Evolutionary conservation across 75 land plant genomes (phyloP).

Genomic region (Picea glauca): DNA sequence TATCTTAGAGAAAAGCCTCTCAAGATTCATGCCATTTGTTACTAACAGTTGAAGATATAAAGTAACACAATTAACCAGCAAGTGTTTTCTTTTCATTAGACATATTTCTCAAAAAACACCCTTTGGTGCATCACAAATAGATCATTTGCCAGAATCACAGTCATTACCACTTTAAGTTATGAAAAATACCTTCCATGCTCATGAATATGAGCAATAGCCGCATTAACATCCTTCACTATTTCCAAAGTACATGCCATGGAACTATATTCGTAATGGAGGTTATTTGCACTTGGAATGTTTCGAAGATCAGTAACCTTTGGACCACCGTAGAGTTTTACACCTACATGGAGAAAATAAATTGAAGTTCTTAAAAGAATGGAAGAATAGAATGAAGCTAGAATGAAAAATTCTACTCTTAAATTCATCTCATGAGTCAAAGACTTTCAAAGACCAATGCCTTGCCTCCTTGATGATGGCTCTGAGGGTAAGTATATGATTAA

Average conservation of each 20-base stretch:
- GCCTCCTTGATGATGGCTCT: too few species aligned
- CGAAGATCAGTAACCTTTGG: constrained; percentile 51
- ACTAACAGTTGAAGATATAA: background rate
- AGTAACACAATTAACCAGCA: background rate
- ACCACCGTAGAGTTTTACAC: constrained; percentile 85
- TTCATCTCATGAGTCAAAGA: too few species aligned
- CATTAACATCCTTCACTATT: constrained; percentile 81
- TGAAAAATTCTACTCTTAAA: too few species aligned
- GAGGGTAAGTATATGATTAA: too few species aligned
- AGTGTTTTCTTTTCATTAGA: background rate
- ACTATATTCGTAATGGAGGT: constrained; percentile 87
- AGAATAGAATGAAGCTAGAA: too few species aligned
- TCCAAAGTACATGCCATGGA: constrained; percentile 85
- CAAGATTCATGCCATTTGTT: background rate
- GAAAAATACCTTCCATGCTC: constrained; percentile 75
- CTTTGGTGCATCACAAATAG: background rate
- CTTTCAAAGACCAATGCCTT: too few species aligned
- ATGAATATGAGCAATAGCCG: constrained; percentile 89
- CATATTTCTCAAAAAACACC: background rate
- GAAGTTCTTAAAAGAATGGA: background rate
- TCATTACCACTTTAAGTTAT: background rate
- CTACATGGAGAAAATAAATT: constrained; percentile 34
- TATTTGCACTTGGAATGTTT: constrained; percentile 45
- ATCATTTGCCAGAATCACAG: background rate
- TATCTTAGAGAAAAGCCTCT: background rate